Evolutionary conservation across 202 grass and related monocot genomes (phyloP).

Genomic region (Digitaria exilis): DNA sequence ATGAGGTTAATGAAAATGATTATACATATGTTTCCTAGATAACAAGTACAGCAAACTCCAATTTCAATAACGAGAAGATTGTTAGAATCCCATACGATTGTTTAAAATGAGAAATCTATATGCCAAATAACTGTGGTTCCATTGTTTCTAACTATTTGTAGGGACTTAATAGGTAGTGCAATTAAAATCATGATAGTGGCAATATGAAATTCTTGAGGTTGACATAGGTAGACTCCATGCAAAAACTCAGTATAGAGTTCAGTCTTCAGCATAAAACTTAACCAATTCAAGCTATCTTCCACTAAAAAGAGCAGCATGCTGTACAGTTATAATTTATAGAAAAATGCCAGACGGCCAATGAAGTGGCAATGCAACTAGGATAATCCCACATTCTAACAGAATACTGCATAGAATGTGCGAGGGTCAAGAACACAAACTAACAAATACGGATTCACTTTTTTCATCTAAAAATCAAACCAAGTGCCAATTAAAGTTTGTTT

Average conservation of each 20-base stretch:
- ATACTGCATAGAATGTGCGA: neutral
- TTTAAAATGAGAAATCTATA: neutral
- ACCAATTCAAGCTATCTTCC: conserved; percentile 17
- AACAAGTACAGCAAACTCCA: neutral
- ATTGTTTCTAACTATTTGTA: neutral
- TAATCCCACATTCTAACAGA: conserved; percentile 17
- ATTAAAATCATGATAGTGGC: neutral
- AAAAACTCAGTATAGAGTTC: conserved; percentile 17
- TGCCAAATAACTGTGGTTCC: neutral
- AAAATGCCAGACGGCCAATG: neutral
- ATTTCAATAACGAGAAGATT: neutral
- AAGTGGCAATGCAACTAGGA: conserved; percentile 23
- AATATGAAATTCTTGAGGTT: neutral
- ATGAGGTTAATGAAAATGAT: neutral
- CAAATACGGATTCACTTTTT: neutral
- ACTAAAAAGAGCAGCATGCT: neutral
- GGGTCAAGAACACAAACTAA: conserved; percentile 18
- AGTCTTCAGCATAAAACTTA: conserved; percentile 25
- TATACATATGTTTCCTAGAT: neutral
- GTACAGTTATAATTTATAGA: neutral
- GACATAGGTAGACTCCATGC: neutral
- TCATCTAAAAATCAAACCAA: neutral
- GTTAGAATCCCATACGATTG: neutral
- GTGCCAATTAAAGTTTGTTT: conserved; percentile 1
- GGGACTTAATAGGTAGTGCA: neutral